Conservation (phyloP, 164 flowering plant genomes). For the Magnolia officinalis region DNA sequence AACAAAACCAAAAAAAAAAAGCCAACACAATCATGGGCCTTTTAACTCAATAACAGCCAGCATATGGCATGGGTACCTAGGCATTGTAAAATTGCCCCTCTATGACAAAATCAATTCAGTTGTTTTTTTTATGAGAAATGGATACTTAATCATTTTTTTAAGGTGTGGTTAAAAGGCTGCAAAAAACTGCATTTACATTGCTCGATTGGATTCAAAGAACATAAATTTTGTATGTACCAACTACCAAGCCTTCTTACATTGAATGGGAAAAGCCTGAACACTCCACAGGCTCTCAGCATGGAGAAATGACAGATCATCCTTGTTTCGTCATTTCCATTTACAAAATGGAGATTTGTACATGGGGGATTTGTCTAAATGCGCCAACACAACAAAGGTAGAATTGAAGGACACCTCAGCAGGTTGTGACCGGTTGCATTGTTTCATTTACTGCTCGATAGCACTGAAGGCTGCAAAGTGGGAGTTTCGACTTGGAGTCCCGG, state of each 20-base stretch:
- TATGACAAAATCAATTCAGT: too few species aligned
- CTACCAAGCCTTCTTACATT: background rate
- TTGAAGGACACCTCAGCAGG: slow-evolving; percentile 24
- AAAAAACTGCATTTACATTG: background rate
- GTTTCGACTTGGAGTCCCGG: slow-evolving; percentile 69
- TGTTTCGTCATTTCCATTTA: too few species aligned
- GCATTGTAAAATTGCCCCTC: too few species aligned
- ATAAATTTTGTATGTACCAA: background rate
- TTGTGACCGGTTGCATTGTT: slow-evolving; percentile 25
- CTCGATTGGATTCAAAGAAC: background rate
- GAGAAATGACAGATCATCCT: background rate
- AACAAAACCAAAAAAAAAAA: too few species aligned
- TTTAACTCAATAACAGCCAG: too few species aligned
- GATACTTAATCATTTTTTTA: too few species aligned
- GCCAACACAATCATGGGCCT: too few species aligned
- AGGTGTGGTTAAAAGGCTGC: background rate
- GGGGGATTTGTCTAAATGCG: too few species aligned
- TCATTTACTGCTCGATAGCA: slow-evolving; percentile 65
- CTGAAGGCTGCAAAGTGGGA: slow-evolving; percentile 71
- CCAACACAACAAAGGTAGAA: too few species aligned
- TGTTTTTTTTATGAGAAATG: too few species aligned
- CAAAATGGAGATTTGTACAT: too few species aligned
- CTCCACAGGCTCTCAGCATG: background rate
- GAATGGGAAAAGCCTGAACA: background rate
- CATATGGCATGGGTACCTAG: too few species aligned